Base-by-base conservation (phyloP, 192 early-diverging fungal species). In the Entomortierella parvispora region DNA sequence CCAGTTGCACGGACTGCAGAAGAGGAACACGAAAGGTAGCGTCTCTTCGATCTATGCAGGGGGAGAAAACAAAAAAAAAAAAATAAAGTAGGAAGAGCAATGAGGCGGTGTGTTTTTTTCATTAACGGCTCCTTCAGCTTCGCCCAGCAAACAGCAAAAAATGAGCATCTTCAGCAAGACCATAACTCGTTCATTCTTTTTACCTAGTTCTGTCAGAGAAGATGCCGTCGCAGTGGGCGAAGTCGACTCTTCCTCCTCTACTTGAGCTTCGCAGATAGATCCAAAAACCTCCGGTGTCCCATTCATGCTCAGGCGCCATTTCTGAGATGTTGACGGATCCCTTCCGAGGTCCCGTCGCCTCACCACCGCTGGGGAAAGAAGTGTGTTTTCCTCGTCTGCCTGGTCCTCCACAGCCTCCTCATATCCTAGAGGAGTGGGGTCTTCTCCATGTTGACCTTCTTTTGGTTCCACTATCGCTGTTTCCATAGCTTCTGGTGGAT, bases 271-370 rank as follows among this genome's bases (percentile, higher is more conserved):
- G 25, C 66, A 29, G 37, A 69, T 69, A 3, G 58, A 42, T 45
- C 67, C 67, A 42, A 50, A 50, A 15, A 69, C 67, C 25, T 52
- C 18, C 3, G 67, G 58, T 1, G 31, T 43, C 10, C 67, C 58
- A 3, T 46, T 9, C 49, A 31, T 60, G 31, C 58, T 69, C 23
- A 69, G 50, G 43, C 67, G 47, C 67, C 67, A 69, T 25, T 34
- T 28, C 9, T 51, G 66, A 37, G 56, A n/a, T 2, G 55, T 18
- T 1, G 48, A 17, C 1, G 25, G 45, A 31, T 46, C 40, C 22
- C 42, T 31, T 2, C 23, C 47, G 7, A 59, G 29, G 31, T 56
- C 8, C 5, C 34, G 31, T 20, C 54, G 31, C 0, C 31, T 17
- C n/a, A 31, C 32, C 3, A 56, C n/a, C 17, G 29, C 34, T 0